Base-by-base conservation (phyloP, 2,329 filamentous ascomycete genomes). In the Aspergillus latus region DNA sequence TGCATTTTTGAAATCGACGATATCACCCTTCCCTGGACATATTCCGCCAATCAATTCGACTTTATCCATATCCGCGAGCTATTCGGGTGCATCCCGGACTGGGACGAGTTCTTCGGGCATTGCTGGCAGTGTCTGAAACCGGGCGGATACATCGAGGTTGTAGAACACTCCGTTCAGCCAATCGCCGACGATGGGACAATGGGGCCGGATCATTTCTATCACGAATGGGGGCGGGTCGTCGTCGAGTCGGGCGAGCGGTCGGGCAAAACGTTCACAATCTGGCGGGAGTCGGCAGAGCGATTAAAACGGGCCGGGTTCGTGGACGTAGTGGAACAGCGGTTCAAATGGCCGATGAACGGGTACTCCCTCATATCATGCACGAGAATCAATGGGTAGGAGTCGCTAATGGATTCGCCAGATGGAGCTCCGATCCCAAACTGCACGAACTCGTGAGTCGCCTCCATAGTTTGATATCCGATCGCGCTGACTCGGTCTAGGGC, bases 1-100 rank as follows among this genome's bases (percentile, higher is more conserved):
- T 75, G 73, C 59, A 61, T 68, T 34, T 81, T 80, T 58, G 74
- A 80, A 54, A 73, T 81, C 52, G 78, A 80, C 66, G 78, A 80
- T 49, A 54, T 58, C 47, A 59, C 56, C 4, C 58, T 58, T 6
- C 54, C 56, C 3, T 80, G 77, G 77, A 77, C 74, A 0, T 76
- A 69, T 54, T 61, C 64, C 10, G 59, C 63, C 8, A 62, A 70
- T 30, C 59, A 62, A n/a, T 72, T 75, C 45, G 77, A 80, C 64
- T 78, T 77, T 56, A 73, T 80, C 45, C 77, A 81, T 60, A 66
- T 78, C 13, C 75, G 78, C 49, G 76, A 75, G 48, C 64, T 80
- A 26, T 77, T 75, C 50, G 77, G 78, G 10, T 75, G 72, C 52
- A 72, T 80, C 15, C 69, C 72, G 1, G 76, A 80, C 58, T 80